A percentile compares a stretch with the other conserved stretches of the same genome.
These are phyloP conservation scores for Fraxinus nigra DNA, from an alignment of 305 asterid genomes.

Conservation along the genomic window DNA sequence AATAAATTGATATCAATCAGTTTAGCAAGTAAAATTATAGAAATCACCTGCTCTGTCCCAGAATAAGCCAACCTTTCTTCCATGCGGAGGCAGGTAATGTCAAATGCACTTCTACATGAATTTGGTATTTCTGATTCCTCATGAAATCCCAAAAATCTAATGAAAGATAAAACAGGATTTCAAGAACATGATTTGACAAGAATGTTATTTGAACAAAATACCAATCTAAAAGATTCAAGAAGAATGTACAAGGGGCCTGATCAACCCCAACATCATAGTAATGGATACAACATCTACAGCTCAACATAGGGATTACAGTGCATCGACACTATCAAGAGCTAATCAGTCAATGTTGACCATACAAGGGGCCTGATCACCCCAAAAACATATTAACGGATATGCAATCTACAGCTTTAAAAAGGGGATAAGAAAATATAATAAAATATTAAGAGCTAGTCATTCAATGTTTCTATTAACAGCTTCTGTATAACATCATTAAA, in stretches of 20 bases:
- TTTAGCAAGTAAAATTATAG: not conserved
- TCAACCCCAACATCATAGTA: not conserved
- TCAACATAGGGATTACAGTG: not conserved
- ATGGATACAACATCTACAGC: not conserved
- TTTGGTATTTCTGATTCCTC: conserved; percentile 60
- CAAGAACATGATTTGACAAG: not conserved
- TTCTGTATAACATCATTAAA: not conserved
- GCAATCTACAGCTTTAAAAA: not conserved
- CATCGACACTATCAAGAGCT: not conserved
- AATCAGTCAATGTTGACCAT: not conserved
- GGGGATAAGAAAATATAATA: not conserved
- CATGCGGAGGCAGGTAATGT: conserved; percentile 72
- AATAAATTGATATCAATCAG: not conserved
- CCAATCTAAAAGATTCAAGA: not conserved
- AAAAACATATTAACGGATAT: not conserved
- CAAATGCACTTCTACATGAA: conserved; percentile 65
- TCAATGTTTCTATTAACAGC: not conserved
- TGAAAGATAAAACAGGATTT: conserved; percentile 1
- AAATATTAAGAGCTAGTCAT: not conserved
- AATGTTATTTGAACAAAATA: not conserved
- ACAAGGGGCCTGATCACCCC: not conserved
- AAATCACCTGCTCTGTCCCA: conserved; percentile 60
- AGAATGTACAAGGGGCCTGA: not conserved
- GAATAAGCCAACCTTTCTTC: conserved; percentile 77
- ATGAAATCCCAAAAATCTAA: conserved; percentile 72